A percentile compares a stretch with the other conserved stretches of the same genome.
phyloP scores from a whole-genome alignment of 306 rosid species.

The Delonix regia region DNA sequence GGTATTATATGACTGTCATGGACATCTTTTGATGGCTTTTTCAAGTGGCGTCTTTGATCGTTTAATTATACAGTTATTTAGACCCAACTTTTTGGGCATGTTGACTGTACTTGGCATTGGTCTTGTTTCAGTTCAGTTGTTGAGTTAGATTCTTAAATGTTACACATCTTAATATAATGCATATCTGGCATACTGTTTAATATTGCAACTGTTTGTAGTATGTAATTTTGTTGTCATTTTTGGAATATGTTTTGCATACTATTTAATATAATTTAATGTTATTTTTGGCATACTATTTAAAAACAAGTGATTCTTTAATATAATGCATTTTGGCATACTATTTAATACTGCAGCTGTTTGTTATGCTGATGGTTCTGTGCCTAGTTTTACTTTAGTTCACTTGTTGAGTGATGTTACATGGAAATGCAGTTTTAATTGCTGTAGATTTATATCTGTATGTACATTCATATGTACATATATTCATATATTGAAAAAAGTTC shows the following conservation, averaged over 20 bases:
- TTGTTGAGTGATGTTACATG: neutral
- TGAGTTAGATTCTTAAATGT: neutral
- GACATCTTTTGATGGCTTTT: neutral
- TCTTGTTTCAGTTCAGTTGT: neutral
- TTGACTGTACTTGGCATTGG: neutral
- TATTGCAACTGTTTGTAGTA: neutral
- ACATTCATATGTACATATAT: neutral
- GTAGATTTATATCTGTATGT: neutral
- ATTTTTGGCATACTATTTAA: too few relatives aligned
- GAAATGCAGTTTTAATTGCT: too few relatives aligned
- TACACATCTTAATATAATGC: neutral
- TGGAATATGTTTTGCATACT: too few relatives aligned
- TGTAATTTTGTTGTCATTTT: neutral
- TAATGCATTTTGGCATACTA: conserved; percentile 1
- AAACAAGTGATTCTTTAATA: too few relatives aligned
- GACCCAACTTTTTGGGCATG: conserved; percentile 10
- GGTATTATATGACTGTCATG: conserved; percentile 47
- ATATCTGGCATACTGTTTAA: neutral
- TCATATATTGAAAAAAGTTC: neutral
- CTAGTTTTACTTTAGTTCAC: neutral
- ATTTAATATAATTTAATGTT: too few relatives aligned
- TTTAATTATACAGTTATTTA: conserved; percentile 7
- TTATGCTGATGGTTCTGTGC: neutral
- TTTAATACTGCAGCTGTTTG: neutral
- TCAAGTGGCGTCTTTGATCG: conserved; percentile 24